phyloP scores from a whole-genome alignment of 2,329 filamentous ascomycete species.

The Metarhizium album region DNA sequence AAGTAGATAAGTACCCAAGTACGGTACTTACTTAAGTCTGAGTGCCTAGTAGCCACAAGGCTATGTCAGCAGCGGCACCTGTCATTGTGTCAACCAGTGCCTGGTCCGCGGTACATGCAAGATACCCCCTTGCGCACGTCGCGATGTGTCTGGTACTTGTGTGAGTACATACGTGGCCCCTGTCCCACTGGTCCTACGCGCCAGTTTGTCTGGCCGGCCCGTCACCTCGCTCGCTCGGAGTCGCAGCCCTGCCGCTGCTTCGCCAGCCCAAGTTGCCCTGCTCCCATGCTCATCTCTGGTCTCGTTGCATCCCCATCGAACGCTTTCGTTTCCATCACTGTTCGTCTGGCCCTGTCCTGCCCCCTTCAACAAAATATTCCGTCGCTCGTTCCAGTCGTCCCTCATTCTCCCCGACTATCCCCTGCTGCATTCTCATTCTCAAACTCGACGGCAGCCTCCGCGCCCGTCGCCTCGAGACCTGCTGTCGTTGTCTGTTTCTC shows the following conservation, averaged over 20 bases:
- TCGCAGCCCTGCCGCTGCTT: too few species aligned
- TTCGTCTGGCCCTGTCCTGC: constrained; percentile 19
- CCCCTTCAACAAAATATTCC: constrained; percentile 25
- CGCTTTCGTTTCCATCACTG: constrained; percentile 11
- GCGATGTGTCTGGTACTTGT: too few species aligned
- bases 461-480: constrained; percentile 8
- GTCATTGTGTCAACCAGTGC: too few species aligned
- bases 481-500: not conserved
- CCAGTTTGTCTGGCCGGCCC: too few species aligned
- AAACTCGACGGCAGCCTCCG: constrained; percentile 9
- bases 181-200: too few species aligned
- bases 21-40: too few species aligned
- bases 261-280: not conserved
- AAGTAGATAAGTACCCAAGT: too few species aligned
- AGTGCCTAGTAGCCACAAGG: too few species aligned
- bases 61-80: too few species aligned
- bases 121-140: too few species aligned
- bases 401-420: constrained; percentile 23
- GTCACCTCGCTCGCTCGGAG: not conserved
- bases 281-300: not conserved
- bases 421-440: constrained; percentile 16
- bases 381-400: constrained; percentile 29
- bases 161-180: too few species aligned
- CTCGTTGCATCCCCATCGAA: not conserved
- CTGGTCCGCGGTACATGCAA: too few species aligned